phyloP scores from a whole-genome alignment of 306 rosid species.

The Malus sylvestris region DNA sequence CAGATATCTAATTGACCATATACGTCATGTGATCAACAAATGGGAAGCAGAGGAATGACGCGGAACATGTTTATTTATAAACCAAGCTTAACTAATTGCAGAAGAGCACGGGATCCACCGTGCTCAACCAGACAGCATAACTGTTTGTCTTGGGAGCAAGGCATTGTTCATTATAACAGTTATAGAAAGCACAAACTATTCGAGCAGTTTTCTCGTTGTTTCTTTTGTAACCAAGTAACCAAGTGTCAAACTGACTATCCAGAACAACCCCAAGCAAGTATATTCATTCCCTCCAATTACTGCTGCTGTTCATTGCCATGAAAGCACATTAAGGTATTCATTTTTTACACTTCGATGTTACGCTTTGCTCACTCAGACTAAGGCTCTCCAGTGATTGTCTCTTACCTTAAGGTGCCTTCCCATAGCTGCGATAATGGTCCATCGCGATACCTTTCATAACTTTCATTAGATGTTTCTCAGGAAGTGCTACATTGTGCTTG shows the following conservation, averaged over 20 bases:
- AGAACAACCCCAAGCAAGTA: background rate
- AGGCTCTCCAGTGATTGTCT: background rate
- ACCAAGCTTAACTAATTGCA: no score
- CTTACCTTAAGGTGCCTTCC: constrained; percentile 14
- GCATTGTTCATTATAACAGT: background rate
- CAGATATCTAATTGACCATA: no score
- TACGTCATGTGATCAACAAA: no score
- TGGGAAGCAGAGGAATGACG: no score
- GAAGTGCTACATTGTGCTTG: constrained; percentile 3
- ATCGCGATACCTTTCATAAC: background rate
- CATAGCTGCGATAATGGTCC: constrained; percentile 4
- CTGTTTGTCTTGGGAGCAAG: no score
- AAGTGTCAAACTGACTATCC: no score
- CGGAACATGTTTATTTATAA: no score
- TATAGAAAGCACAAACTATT: no score
- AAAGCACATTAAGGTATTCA: background rate
- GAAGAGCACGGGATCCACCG: no score
- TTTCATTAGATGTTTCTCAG: background rate
- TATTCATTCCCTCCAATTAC: background rate
- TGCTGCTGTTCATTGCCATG: background rate
- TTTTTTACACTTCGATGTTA: background rate
- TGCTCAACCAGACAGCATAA: background rate
- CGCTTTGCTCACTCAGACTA: background rate
- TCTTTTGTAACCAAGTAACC: no score
- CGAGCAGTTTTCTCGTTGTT: background rate